Percentiles rank a stretch among this genome's conserved stretches.
Conservation (phyloP, 139 green algal genomes). For the Bryopsis sp. region DNA sequence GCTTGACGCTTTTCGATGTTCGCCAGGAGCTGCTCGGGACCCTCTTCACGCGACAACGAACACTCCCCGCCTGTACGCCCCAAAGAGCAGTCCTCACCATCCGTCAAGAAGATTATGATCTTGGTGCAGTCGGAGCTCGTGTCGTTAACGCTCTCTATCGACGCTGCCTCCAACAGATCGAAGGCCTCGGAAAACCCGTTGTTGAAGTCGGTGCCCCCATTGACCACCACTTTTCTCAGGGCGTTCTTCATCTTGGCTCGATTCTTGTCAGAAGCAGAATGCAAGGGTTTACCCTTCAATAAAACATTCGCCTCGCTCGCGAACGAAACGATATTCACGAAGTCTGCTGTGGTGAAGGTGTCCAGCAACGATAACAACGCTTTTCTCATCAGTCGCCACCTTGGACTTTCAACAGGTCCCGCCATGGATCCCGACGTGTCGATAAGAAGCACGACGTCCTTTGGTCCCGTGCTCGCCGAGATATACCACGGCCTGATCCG, state of each 20-base stretch:
- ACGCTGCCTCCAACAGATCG: background rate
- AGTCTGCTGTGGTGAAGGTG: conserved; percentile 12
- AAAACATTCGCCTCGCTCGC: background rate
- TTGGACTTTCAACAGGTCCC: too few relatives aligned
- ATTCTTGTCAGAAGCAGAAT: background rate
- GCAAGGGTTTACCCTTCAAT: background rate
- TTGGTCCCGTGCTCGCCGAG: too few relatives aligned
- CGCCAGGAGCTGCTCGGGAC: background rate
- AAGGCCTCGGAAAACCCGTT: conserved; percentile 3
- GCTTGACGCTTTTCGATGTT: conserved; percentile 13
- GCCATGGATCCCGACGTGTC: too few relatives aligned
- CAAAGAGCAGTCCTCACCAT: conserved; percentile 4
- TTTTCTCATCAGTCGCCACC: too few relatives aligned
- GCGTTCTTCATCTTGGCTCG: background rate
- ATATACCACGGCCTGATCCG: too few relatives aligned
- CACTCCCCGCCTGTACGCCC: too few relatives aligned
- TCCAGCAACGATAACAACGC: too few relatives aligned
- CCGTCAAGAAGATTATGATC: conserved; percentile 17
- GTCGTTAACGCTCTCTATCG: background rate
- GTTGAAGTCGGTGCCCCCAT: conserved; percentile 1
- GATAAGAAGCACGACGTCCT: too few relatives aligned
- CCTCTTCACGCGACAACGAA: background rate
- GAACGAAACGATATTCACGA: conserved; percentile 15
- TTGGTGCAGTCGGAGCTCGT: conserved; percentile 8
- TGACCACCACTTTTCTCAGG: background rate